Conservation (phyloP, 108 stramenopile species). For the Cyclostephanos tholiformis region DNA sequence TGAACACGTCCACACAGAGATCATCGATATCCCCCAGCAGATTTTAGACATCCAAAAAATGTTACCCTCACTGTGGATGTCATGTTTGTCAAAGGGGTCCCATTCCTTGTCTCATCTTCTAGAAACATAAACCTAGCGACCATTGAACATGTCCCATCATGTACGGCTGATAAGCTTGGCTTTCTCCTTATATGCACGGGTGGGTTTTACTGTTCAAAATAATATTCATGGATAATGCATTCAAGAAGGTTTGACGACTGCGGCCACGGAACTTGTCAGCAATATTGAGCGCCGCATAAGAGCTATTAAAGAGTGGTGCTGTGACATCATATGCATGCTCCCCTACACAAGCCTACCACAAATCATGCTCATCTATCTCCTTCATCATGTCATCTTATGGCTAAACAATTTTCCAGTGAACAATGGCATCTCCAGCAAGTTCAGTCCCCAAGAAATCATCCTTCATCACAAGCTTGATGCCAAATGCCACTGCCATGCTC, state of each 20-base stretch:
- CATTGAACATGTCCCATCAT: neutral
- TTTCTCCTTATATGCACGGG: too few species aligned
- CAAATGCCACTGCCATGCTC: neutral
- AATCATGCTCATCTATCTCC: conserved; percentile 22
- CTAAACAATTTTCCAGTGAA: conserved; percentile 43
- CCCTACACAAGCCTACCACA: conserved; percentile 37
- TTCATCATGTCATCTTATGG: conserved; percentile 18
- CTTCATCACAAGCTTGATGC: neutral
- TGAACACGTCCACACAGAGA: neutral
- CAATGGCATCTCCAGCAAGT: conserved; percentile 45
- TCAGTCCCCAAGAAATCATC: conserved; percentile 25
- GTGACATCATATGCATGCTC: conserved; percentile 28
- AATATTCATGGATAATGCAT: too few species aligned
- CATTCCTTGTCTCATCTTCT: too few species aligned
- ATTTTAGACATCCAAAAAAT: conserved; percentile 32
- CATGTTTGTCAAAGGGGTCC: conserved; percentile 26
- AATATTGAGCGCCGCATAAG: too few species aligned
- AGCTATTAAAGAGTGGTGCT: conserved; percentile 41
- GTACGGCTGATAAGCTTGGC: neutral
- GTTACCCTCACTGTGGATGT: conserved; percentile 45
- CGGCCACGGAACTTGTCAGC: too few species aligned
- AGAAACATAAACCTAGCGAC: neutral
- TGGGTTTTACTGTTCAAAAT: too few species aligned
- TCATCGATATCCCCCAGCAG: conserved; percentile 19
- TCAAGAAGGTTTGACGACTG: too few species aligned